phyloP scores from a whole-genome alignment of 2,329 filamentous ascomycete species.

The Eurotiales sp. region DNA sequence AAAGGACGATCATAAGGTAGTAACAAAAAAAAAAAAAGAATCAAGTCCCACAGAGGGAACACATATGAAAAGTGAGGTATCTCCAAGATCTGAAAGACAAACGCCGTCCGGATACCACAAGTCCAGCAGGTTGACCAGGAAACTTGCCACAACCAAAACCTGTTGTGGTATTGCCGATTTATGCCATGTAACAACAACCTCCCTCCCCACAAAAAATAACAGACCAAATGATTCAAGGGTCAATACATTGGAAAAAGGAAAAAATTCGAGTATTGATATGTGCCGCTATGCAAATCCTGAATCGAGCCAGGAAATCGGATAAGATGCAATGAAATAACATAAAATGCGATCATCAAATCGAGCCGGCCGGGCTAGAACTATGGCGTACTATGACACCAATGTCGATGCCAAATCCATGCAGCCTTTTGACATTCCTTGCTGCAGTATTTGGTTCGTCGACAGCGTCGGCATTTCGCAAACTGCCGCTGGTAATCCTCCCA shows the following conservation, averaged over 20 bases:
- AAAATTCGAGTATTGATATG: neutral
- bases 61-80: neutral
- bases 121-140: slow-evolving; percentile 2
- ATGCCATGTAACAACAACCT: slow-evolving; percentile 10
- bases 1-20: neutral
- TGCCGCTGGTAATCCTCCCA: slow-evolving; percentile 97
- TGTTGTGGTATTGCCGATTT: slow-evolving; percentile 13
- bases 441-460: slow-evolving; percentile 96
- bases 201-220: slow-evolving; percentile 9
- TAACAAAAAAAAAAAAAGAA: neutral
- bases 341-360: neutral
- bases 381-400: slow-evolving; percentile 70
- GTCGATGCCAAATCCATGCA: slow-evolving; percentile 95
- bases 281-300: slow-evolving; percentile 12
- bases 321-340: slow-evolving; percentile 10
- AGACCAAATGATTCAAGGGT: slow-evolving; percentile 6
- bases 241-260: slow-evolving; percentile 6
- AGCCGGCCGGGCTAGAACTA: slow-evolving; percentile 1
- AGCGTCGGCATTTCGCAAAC: slow-evolving; percentile 96
- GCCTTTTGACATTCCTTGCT: slow-evolving; percentile 99
- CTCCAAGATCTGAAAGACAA: slow-evolving; percentile 2
- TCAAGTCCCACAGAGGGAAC: neutral
- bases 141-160: slow-evolving; percentile 8
- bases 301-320: slow-evolving; percentile 7
- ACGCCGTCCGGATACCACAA: neutral